Conservation (phyloP, 345 rosid species). For the Bruguiera parviflora region DNA sequence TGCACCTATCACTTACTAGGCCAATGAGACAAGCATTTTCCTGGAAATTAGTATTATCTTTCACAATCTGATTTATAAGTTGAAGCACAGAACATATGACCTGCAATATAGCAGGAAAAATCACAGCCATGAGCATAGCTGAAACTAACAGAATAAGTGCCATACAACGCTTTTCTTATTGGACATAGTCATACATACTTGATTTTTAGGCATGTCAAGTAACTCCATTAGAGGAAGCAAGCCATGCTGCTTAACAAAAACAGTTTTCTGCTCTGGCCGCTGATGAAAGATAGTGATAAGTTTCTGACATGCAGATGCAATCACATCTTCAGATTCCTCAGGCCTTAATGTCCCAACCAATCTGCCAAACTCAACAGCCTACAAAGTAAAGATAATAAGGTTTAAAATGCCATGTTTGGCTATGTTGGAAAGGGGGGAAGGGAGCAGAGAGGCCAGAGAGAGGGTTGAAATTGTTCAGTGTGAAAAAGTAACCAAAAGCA, state of each 20-base stretch:
- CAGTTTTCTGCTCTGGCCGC: slow-evolving; percentile 86
- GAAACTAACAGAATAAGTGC: not conserved
- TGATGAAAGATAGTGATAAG: slow-evolving; percentile 74
- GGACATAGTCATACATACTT: slow-evolving; percentile 44
- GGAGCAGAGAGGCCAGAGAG: too few relatives aligned
- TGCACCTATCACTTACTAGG: slow-evolving; percentile 16
- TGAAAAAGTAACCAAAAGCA: too few relatives aligned
- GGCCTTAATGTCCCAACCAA: slow-evolving; percentile 75
- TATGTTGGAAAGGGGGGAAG: too few relatives aligned
- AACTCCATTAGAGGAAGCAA: slow-evolving; percentile 87
- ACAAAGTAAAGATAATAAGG: slow-evolving; percentile 26
- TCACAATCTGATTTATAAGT: slow-evolving; percentile 75
- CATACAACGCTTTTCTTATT: slow-evolving; percentile 6
- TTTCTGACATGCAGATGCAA: slow-evolving; percentile 77
- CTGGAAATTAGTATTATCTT: slow-evolving; percentile 81
- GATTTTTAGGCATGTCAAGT: slow-evolving; percentile 75
- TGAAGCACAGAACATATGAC: slow-evolving; percentile 84
- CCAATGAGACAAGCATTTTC: slow-evolving; percentile 99
- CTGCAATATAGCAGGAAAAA: slow-evolving; percentile 41
- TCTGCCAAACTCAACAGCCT: slow-evolving; percentile 96
- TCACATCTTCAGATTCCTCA: slow-evolving; percentile 87
- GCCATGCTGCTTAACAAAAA: slow-evolving; percentile 86
- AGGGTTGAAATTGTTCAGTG: too few relatives aligned
- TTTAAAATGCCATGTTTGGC: not conserved
- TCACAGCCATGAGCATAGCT: not conserved